These are phyloP conservation scores for Trichosporon sp. DNA, from an alignment of 1,284 basidiomycete species.

Conservation along the genomic window DNA sequence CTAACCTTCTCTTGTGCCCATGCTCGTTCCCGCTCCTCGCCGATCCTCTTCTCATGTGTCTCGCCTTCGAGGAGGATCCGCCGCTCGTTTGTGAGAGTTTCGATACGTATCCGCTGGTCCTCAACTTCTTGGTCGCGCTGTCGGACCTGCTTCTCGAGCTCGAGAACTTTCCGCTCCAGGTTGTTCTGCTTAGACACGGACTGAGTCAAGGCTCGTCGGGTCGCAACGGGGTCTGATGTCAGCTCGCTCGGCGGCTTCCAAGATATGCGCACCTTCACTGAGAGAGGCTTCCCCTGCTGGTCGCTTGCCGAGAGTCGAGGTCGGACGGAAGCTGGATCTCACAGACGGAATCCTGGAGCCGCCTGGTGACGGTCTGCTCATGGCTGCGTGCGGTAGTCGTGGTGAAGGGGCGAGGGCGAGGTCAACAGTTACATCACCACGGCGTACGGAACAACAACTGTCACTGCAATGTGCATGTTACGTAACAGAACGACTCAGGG, in stretches of 20 bases:
- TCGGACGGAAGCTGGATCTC: conserved; percentile 10
- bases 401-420: neutral
- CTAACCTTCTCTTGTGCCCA: conserved; percentile 37
- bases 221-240: conserved; percentile 17
- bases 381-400: neutral
- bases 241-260: neutral
- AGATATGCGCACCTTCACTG: conserved; percentile 13
- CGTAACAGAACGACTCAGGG: neutral
- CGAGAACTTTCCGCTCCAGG: conserved; percentile 24
- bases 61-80: conserved; percentile 29
- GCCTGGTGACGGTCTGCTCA: conserved; percentile 4
- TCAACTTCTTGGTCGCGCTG: conserved; percentile 25
- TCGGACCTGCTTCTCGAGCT: conserved; percentile 21
- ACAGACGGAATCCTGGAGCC: neutral
- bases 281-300: conserved; percentile 27
- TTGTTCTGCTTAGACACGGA: conserved; percentile 20
- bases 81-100: conserved; percentile 27
- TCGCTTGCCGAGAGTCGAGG: conserved; percentile 21
- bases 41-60: conserved; percentile 22
- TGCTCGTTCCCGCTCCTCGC: conserved; percentile 26
- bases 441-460: neutral
- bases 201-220: conserved; percentile 20
- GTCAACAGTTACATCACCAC: neutral
- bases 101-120: conserved; percentile 29
- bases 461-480: neutral